Evolutionary conservation across 2,329 filamentous ascomycete species (phyloP), one percentile per base, ranked within the genome.

Genomic region (Elsinoe fawcettii): DNA sequence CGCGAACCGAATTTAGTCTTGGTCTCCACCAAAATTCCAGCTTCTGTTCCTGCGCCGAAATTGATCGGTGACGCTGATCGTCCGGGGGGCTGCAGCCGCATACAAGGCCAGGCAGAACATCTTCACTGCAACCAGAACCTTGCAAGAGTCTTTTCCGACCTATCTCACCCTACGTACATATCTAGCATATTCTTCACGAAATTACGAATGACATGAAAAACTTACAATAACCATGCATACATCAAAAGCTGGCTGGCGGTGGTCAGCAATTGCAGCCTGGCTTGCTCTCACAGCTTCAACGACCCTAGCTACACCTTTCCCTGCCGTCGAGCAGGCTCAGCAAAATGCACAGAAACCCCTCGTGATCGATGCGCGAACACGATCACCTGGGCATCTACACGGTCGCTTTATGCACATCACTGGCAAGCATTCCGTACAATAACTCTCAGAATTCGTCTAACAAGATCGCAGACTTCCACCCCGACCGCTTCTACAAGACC

Each of bases 381-480:
- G 37, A 54, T 43, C 46, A 2, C 51, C 55, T 16, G 58, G 58
- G n/a, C 43, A 61, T 30, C 65, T 75, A 55, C 71, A 71, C 51
- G 90, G 90, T 62, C 83, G 82, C 69, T 95, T 95, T 74, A 78
- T 95, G 67, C 90, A 95, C 72, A 88, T 95, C 64, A 93, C 90
- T 73, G 90, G 89, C 92, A 75, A 61, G 78, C 1, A 46, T 46
- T 14, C 9, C 14, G 4, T 12, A 5, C 9, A 69, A 4, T 44
- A 58, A 43, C 27, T 44, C 59, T 54, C 44, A 53, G 53, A 58
- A 54, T 59, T 63, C 54, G 56, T 59, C 41, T 34, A 54, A 44
- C 37, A 22, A 7, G 11, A 11, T 16, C 56, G 27, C 56, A 96
- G 93, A 99, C 74, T 81, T 97, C 65, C 93, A 99, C 67, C 90